Evolutionary conservation across 805 yeast species (phyloP), one percentile per base, ranked within the genome.

Genomic region (Ogataea pini): DNA sequence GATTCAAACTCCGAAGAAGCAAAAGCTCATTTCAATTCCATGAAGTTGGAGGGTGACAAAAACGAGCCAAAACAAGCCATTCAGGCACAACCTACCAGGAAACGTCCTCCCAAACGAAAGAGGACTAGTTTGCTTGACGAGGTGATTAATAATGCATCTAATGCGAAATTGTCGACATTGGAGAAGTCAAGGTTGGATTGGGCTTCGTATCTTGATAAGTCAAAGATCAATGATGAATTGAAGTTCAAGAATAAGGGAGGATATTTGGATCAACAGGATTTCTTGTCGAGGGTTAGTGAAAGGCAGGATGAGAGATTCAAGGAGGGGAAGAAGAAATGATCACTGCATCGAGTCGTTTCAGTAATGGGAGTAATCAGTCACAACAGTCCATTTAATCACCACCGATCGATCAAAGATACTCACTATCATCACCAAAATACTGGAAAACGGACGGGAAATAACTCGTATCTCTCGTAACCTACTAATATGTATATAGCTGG

Each of bases 141-240:
- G 48, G 90, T 90, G 31, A 77, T 89, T 39, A 72, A 80, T 37
- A 77, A 83, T 9, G 75, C 86, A 2, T 80, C 85, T 54, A 83
- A 86, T 56, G 82, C 88, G 27, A 92, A 89, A 63, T 73, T 94
- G 52, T 87, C 96, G 19, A 94, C 99, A 0, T 72, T 94, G 54
- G 98, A 94, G 64, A 94, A 94, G 68, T 87, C 96, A 1, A 75
- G 96, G 53, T 73, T 94, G 43, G 99, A 94, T 68, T 94, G 98
- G 96, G 95, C 96, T 1, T 81, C 87, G 40, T 90, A 87, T 69
- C 97, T 94, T 25, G 97, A 92, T 68, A 78, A 86, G 55, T 83
- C 84, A 54, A 90, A 90, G 47, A 83, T 94, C 40, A 76, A 79
- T 44, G 97, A 89, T 55, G 99, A 94, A 53, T 77, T 94, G 61